Percentiles rank a stretch among this genome's conserved stretches.
Evolutionary conservation across 768 basidiomycete species (phyloP).

Genomic region (Kwoniella mangroviensis): DNA sequence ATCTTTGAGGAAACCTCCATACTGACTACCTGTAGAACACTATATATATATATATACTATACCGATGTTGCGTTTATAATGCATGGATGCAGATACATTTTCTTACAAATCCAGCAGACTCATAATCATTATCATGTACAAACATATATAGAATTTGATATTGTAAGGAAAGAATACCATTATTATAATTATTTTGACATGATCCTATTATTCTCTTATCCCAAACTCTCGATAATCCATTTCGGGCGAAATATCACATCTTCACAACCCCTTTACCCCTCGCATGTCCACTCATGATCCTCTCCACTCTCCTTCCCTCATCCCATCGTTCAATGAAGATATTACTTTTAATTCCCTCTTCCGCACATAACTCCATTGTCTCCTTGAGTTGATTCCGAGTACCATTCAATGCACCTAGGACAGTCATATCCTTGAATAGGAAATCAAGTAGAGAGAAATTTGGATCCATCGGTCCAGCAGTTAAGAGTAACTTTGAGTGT

Average conservation of each 20-base stretch:
- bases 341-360: conserved; percentile 1
- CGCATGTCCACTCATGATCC: conserved; percentile 1
- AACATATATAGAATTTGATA: no score
- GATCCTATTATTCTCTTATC: no score
- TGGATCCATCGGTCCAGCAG: neutral
- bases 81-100: no score
- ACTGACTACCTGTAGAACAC: no score
- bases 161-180: no score
- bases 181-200: no score
- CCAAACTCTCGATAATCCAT: no score
- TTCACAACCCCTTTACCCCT: conserved; percentile 3
- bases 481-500: conserved; percentile 1
- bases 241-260: neutral
- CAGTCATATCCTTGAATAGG: conserved; percentile 5
- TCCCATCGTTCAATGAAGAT: neutral
- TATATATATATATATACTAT: no score
- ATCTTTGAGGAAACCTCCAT: no score
- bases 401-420: neutral
- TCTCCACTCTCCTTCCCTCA: neutral
- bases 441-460: neutral
- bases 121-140: no score
- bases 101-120: no score
- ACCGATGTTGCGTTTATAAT: no score
- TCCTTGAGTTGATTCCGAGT: neutral
- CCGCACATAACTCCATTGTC: neutral